Conservation (phyloP, 805 yeast species). For the Metschnikowia borealis region DNA sequence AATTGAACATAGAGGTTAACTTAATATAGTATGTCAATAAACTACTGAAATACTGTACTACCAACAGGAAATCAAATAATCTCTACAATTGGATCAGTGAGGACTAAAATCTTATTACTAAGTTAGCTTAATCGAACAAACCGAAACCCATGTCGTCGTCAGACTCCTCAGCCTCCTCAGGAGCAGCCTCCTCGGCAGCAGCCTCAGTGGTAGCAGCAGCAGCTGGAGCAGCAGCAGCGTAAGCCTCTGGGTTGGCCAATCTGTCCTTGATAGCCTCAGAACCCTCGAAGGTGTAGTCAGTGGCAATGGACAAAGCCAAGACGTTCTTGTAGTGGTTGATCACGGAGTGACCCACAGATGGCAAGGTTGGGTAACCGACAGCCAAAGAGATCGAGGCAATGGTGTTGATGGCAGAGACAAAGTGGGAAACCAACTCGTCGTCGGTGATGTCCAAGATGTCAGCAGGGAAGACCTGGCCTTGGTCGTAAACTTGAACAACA, state of each 20-base stretch:
- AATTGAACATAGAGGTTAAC: no score
- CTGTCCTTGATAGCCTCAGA: slow-evolving; percentile 99
- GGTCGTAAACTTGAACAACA: slow-evolving; percentile 95
- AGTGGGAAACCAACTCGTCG: slow-evolving; percentile 90
- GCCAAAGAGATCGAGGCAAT: slow-evolving; percentile 97
- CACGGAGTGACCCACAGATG: slow-evolving; percentile 98
- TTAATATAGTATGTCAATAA: no score
- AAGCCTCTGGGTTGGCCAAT: slow-evolving; percentile 99
- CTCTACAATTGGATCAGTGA: not conserved
- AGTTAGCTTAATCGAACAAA: slow-evolving; percentile 79
- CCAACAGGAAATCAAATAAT: no score
- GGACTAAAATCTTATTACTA: slow-evolving; percentile 1
- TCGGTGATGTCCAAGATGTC: slow-evolving; percentile 97
- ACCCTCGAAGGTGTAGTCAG: slow-evolving; percentile 99
- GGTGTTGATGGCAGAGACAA: slow-evolving; percentile 86
- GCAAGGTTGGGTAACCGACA: slow-evolving; percentile 98
- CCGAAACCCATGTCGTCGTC: slow-evolving; percentile 98
- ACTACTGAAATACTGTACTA: no score
- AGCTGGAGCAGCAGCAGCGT: slow-evolving; percentile 98
- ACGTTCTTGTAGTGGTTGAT: slow-evolving; percentile 99
- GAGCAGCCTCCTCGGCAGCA: slow-evolving; percentile 68
- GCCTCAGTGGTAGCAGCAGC: slow-evolving; percentile 70
- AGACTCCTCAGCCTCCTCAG: slow-evolving; percentile 59
- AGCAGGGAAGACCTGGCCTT: slow-evolving; percentile 97
- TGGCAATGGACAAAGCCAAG: slow-evolving; percentile 95